phyloP scores from a whole-genome alignment of 2,329 filamentous ascomycete genomes.

The Fusarium verticillioides region DNA sequence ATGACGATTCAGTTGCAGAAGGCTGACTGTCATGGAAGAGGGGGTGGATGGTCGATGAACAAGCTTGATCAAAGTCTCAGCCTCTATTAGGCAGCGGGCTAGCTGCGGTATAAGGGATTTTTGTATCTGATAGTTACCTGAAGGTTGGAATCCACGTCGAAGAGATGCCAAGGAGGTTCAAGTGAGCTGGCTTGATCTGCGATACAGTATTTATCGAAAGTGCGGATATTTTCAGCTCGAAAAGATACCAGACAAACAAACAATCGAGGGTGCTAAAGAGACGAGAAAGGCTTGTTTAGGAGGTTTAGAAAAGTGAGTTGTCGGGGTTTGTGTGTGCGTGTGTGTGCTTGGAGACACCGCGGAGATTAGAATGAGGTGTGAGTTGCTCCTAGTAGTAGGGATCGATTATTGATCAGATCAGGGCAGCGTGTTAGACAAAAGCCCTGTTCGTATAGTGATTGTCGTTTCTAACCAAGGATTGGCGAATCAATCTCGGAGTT shows the following conservation, averaged over 20 bases:
- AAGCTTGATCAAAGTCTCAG: not conserved
- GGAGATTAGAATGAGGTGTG: constrained; percentile 4
- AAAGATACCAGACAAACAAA: not conserved
- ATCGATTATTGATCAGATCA: constrained; percentile 29
- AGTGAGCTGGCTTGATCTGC: not conserved
- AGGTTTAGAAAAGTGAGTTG: not conserved
- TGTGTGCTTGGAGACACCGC: not conserved
- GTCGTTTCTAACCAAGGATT: not conserved
- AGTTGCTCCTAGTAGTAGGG: not conserved
- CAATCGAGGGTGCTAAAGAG: not conserved
- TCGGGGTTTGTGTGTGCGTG: not conserved
- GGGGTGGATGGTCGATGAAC: not conserved
- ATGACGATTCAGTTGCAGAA: not conserved
- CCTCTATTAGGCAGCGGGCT: not conserved
- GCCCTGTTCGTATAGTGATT: not conserved
- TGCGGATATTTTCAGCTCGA: not conserved
- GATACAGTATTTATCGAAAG: not conserved
- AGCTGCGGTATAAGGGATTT: not conserved
- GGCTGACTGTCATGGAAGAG: not conserved
- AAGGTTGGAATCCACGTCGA: not conserved
- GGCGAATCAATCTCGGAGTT: not conserved
- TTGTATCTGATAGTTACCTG: not conserved
- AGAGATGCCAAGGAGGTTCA: not conserved
- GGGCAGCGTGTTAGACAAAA: constrained; percentile 24
- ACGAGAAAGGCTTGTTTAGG: not conserved